Percentiles rank a stretch among this genome's conserved stretches.
Conservation (phyloP, 495 filamentous ascomycete species). For the Neurospora sublineolata region DNA sequence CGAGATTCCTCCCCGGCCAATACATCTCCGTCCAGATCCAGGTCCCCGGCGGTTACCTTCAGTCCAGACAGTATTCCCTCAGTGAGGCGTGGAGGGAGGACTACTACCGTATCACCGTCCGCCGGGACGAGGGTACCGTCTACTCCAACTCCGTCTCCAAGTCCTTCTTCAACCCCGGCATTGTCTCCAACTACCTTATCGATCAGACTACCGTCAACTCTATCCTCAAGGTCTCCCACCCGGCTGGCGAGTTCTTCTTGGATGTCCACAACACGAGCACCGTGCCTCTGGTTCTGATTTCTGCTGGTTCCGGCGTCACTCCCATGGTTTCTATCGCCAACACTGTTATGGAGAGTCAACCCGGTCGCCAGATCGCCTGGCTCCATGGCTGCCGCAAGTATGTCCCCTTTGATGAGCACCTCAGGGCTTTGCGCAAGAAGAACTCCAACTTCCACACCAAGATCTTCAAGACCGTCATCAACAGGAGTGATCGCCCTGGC, state of each 20-base stretch:
- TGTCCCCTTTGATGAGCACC: constrained; percentile 41
- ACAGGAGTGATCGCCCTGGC: constrained; percentile 37
- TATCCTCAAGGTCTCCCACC: constrained; percentile 51
- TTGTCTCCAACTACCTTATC: constrained; percentile 62
- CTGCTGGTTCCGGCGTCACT: constrained; percentile 59
- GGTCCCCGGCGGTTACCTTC: constrained; percentile 44
- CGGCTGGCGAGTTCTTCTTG: constrained; percentile 60
- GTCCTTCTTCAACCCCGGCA: constrained; percentile 39
- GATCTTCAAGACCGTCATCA: constrained; percentile 31
- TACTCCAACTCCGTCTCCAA: constrained; percentile 29
- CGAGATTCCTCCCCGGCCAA: constrained; percentile 54
- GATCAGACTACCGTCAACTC: constrained; percentile 47
- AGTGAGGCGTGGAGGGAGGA: constrained; percentile 45
- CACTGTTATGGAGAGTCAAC: constrained; percentile 33
- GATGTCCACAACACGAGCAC: constrained; percentile 27
- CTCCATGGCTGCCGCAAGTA: constrained; percentile 48
- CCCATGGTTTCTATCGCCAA: constrained; percentile 59
- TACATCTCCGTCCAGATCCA: constrained; percentile 52
- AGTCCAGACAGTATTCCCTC: constrained; percentile 65
- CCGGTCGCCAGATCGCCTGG: constrained; percentile 43
- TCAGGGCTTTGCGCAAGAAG: constrained; percentile 29
- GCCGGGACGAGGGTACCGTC: constrained; percentile 47
- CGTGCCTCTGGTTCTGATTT: constrained; percentile 52
- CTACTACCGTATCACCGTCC: constrained; percentile 61
- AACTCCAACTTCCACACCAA: constrained; percentile 24